These are phyloP conservation scores for Diaporthe vaccinii DNA, from an alignment of 2,329 filamentous ascomycete genomes.

Conservation along the genomic window DNA sequence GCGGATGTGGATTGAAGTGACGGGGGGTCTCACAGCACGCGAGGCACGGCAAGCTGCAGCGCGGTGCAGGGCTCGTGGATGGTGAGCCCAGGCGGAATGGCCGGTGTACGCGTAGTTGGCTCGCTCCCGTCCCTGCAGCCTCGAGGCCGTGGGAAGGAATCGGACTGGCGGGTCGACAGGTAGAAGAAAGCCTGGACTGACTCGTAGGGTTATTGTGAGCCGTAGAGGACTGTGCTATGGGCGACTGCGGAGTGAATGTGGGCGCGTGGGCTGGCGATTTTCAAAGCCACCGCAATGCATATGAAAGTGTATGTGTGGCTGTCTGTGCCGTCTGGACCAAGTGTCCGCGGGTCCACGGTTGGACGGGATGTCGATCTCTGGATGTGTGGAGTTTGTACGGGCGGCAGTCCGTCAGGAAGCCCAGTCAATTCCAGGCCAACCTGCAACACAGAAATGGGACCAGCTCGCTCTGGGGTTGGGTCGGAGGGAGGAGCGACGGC, in stretches of 20 bases:
- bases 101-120: conserved; percentile 12
- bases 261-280: neutral
- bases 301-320: neutral
- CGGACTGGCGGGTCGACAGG: neutral
- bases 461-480: neutral
- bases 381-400: conserved; percentile 4
- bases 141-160: neutral
- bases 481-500: neutral
- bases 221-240: neutral
- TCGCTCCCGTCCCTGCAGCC: conserved; percentile 4
- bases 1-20: neutral
- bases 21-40: conserved; percentile 17
- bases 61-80: conserved; percentile 21
- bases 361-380: conserved; percentile 27
- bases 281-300: neutral
- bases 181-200: neutral
- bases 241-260: neutral
- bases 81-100: conserved; percentile 5
- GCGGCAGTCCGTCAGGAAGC: neutral
- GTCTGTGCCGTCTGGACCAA: neutral
- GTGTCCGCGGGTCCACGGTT: conserved; percentile 5
- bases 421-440: neutral
- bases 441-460: conserved; percentile 9
- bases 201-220: neutral
- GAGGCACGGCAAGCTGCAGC: conserved; percentile 32